Evolutionary conservation across 129 eudicot genomes (phyloP), one percentile per base, ranked within the genome.

Genomic region (Centaurea solstitialis): DNA sequence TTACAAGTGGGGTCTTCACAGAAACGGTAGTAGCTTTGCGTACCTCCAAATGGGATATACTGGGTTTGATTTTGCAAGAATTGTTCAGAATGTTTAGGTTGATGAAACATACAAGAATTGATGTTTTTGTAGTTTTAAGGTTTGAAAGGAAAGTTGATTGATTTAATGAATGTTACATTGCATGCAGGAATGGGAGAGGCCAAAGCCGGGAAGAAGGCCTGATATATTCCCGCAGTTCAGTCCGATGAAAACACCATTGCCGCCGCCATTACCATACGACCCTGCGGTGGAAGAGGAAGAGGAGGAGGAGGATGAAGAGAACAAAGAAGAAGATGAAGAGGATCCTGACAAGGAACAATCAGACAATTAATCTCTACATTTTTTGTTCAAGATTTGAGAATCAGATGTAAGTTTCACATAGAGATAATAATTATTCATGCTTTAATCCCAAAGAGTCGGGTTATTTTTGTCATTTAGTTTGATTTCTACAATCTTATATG

Each of bases 181-280:
- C 87, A 89, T 59, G 73, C 87, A 91, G 97, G 97, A 92, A 84
- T 92, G 92, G 94, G 94, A 92, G 37, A 90, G 91, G 74, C 91
- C 91, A 10, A 90, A 85, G 80, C 94, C 92, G 10, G 94, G 94
- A 76, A 87, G 94, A 81, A 90, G 97, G 62, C 93, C 97, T n/a
- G 97, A 92, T 67, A 90, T 92, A 69, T 90, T 92, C 45, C 97
- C 97, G 18, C 91, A 90, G 12, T 92, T 92, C 87, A 90, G 97
- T 76, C 97, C 97, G 9, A 92, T 92, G 97, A 92, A 92, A 83
- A 90, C 97, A 57, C 94, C 97, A 28, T 88, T 92, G 39, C 97
- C 97, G 11, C 92, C 94, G 2, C 97, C 97, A 40, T 45, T 90
- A 83, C 97, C 97, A 9, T 81, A 80, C 5, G 97, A 92, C 76